A percentile compares a stretch with the other conserved stretches of the same genome.
Evolutionary conservation across 257 asterid species (phyloP).

Genomic region (Prunella vulgaris): DNA sequence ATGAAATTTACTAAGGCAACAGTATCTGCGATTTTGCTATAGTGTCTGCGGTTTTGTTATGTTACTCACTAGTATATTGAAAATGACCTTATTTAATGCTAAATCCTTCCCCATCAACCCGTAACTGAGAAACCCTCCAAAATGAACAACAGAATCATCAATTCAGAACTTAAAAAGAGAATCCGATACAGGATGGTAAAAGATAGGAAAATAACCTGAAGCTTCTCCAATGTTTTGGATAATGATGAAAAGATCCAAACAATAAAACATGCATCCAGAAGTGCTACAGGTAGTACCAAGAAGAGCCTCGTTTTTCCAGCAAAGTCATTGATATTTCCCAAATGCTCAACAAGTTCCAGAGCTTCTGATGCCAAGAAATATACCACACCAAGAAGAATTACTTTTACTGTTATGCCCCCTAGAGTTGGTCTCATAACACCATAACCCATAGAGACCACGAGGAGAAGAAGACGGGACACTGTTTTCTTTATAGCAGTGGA

Average conservation of each 20-base stretch:
- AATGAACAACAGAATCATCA: background rate
- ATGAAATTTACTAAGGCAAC: background rate
- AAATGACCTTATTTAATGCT: background rate
- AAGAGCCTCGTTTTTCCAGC: conserved; percentile 84
- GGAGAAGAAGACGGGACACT: conserved; percentile 84
- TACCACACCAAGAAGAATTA: conserved; percentile 65
- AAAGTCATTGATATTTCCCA: conserved; percentile 92
- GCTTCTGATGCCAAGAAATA: conserved; percentile 97
- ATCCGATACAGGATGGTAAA: background rate
- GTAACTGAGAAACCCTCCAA: too few relatives aligned
- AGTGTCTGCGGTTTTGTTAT: background rate
- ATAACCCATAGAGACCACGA: conserved; percentile 96
- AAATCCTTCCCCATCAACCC: background rate
- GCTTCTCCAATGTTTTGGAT: conserved; percentile 93
- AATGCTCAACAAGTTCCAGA: conserved; percentile 92
- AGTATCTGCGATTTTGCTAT: background rate
- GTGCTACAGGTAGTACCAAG: conserved; percentile 89
- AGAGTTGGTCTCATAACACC: conserved; percentile 93
- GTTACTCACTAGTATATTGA: background rate
- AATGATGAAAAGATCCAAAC: conserved; percentile 95
- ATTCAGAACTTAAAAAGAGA: background rate
- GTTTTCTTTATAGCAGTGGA: conserved; percentile 90
- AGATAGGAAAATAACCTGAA: conserved; percentile 55
- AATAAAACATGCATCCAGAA: conserved; percentile 85
- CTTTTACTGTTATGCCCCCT: conserved; percentile 69